Conservation (phyloP, 345 rosid species). For the Bruguiera sexangula region DNA sequence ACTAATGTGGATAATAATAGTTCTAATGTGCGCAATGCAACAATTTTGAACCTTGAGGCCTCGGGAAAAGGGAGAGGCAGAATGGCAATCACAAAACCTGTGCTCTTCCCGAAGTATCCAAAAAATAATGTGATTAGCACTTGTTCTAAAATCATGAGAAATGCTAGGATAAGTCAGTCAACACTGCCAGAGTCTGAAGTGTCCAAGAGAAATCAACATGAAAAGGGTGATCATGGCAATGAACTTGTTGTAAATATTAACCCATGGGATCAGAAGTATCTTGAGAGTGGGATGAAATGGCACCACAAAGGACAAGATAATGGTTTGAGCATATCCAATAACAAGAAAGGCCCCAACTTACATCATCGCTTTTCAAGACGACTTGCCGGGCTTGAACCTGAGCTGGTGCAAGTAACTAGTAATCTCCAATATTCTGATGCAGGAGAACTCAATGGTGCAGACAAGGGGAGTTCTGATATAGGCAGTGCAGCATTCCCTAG, state of each 20-base stretch:
- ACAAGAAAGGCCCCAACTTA: conserved; percentile 14
- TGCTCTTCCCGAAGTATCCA: conserved; percentile 14
- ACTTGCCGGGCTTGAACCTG: conserved; percentile 23
- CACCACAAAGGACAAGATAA: conserved; percentile 16
- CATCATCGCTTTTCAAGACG: conserved; percentile 31
- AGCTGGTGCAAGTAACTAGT: conserved; percentile 6
- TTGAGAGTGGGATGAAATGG: conserved; percentile 9
- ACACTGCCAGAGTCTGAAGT: conserved; percentile 21
- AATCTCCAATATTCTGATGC: conserved; percentile 14
- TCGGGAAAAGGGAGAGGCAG: not conserved
- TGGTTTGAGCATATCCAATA: conserved; percentile 14
- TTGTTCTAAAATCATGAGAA: conserved; percentile 3
- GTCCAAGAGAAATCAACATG: conserved; percentile 13
- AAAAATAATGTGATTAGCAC: not conserved
- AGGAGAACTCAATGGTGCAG: conserved; percentile 28
- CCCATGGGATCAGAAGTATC: conserved; percentile 20
- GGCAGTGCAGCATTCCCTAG: conserved; percentile 11
- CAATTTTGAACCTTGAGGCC: not conserved
- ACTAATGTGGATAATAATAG: conserved; percentile 29
- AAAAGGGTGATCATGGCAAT: conserved; percentile 16
- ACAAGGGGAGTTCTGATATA: conserved; percentile 25
- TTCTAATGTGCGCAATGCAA: conserved; percentile 24
- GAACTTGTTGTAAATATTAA: conserved; percentile 15
- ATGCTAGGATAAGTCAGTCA: conserved; percentile 11
- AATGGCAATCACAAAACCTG: not conserved